Evolutionary conservation across 1,139 yeast species (phyloP).

Genomic region (Petasospora rhodanensis): DNA sequence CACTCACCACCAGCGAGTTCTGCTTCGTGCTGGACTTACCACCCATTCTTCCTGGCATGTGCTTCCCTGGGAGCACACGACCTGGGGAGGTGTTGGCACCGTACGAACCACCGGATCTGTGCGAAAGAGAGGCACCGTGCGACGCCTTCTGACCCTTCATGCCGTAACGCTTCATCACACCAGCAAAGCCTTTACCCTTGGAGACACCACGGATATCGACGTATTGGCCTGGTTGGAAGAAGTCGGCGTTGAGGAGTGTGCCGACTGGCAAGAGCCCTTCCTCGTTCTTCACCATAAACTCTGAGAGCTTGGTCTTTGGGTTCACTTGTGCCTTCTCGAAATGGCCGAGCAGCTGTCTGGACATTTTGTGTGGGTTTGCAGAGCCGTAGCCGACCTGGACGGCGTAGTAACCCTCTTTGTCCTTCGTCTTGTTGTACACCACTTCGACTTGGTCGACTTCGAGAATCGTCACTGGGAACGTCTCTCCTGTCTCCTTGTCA

Average conservation of each 20-base stretch:
- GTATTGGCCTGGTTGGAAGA: conserved; percentile 75
- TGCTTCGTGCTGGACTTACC: conserved; percentile 66
- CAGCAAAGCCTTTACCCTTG: conserved; percentile 96
- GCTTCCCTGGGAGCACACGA: conserved; percentile 92
- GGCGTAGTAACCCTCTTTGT: conserved; percentile 74
- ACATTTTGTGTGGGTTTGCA: conserved; percentile 56
- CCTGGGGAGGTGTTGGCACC: conserved; percentile 94
- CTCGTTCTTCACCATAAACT: conserved; percentile 70
- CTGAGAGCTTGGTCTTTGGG: conserved; percentile 72
- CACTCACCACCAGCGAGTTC: conserved; percentile 72
- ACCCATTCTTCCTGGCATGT: conserved; percentile 99
- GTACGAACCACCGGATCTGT: conserved; percentile 95
- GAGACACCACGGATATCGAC: conserved; percentile 77
- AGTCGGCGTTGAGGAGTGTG: conserved; percentile 74
- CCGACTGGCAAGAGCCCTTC: conserved; percentile 73
- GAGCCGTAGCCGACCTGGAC: conserved; percentile 87
- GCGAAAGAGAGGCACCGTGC: conserved; percentile 93
- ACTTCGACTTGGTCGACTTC: conserved; percentile 91
- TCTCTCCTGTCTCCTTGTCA: conserved; percentile 59
- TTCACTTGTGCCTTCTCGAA: conserved; percentile 77
- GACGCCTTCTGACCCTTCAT: conserved; percentile 88
- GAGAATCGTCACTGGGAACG: conserved; percentile 75
- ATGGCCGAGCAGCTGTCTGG: conserved; percentile 68
- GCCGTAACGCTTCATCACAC: conserved; percentile 97
- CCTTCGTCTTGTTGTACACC: conserved; percentile 60